Evolutionary conservation across 768 basidiomycete genomes (phyloP).

Genomic region (Lyophyllum semitale): DNA sequence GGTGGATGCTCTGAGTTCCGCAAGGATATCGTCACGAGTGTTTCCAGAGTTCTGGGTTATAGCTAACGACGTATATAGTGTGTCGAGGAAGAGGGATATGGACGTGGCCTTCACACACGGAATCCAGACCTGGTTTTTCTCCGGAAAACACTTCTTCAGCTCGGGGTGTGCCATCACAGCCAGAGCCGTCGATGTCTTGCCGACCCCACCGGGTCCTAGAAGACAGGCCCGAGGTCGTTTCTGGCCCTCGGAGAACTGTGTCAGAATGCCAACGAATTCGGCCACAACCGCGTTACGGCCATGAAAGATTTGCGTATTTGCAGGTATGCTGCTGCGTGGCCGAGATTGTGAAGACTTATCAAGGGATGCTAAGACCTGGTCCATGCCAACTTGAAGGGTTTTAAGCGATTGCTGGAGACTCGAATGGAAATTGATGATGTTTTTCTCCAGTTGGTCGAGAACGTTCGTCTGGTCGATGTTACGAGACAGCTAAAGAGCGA

Average conservation of each 20-base stretch:
- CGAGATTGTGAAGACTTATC: neutral
- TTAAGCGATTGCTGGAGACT: neutral
- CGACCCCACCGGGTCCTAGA: constrained; percentile 36
- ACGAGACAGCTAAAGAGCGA: neutral
- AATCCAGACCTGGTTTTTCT: constrained; percentile 27
- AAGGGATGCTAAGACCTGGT: neutral
- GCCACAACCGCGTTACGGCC: constrained; percentile 18
- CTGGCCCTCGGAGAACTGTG: neutral
- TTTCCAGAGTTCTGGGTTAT: constrained; percentile 21
- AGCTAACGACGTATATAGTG: constrained; percentile 20
- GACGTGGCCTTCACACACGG: constrained; percentile 33
- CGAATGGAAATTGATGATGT: neutral
- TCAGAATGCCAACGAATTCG: constrained; percentile 13
- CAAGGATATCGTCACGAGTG: constrained; percentile 19
- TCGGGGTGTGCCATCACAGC: constrained; percentile 28
- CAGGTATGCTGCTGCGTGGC: neutral
- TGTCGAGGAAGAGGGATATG: constrained; percentile 21
- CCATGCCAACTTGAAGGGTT: neutral
- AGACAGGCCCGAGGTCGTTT: constrained; percentile 15
- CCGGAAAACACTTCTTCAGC: constrained; percentile 21
- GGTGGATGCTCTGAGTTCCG: constrained; percentile 15
- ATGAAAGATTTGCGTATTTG: constrained; percentile 16
- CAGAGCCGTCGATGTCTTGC: constrained; percentile 38
- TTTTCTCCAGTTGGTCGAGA: neutral
- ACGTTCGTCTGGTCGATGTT: neutral